phyloP scores from a whole-genome alignment of 176 grass and related monocot species.

The Aegilops bicornis region DNA sequence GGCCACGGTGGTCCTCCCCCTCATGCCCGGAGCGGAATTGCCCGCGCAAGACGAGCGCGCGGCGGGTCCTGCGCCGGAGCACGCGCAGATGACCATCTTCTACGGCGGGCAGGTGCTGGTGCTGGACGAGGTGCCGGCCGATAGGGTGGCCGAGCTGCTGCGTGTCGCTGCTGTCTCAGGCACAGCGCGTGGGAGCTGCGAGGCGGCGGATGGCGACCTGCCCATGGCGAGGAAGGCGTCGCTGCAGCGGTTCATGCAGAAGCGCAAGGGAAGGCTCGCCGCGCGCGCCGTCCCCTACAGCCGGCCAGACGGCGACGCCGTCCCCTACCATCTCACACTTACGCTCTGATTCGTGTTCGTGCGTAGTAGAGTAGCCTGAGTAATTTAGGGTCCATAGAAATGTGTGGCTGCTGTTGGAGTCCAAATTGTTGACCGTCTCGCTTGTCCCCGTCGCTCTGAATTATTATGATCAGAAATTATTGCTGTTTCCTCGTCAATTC shows the following conservation, averaged over 20 bases:
- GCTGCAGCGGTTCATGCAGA: no score
- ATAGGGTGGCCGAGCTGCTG: conserved; percentile 26
- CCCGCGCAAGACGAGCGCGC: background rate
- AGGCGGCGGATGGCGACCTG: no score
- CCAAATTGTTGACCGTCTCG: background rate
- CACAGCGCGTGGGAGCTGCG: no score
- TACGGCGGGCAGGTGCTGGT: conserved; percentile 39
- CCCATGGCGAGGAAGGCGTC: no score
- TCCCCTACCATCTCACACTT: no score
- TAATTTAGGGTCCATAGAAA: background rate
- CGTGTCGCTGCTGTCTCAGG: conserved; percentile 13
- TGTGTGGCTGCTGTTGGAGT: no score
- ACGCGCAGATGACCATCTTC: conserved; percentile 54
- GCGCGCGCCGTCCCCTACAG: no score
- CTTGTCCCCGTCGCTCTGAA: background rate
- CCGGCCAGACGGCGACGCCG: no score
- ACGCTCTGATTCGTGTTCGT: no score
- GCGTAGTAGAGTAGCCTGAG: background rate
- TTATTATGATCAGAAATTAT: background rate
- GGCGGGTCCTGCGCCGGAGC: background rate
- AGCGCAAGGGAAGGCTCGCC: no score
- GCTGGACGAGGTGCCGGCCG: background rate
- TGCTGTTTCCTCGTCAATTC: no score
- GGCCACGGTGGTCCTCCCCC: background rate
- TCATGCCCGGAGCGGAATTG: conserved; percentile 30